Evolutionary conservation across 2,329 filamentous ascomycete species (phyloP).

Genomic region (Cladosporium sp.): DNA sequence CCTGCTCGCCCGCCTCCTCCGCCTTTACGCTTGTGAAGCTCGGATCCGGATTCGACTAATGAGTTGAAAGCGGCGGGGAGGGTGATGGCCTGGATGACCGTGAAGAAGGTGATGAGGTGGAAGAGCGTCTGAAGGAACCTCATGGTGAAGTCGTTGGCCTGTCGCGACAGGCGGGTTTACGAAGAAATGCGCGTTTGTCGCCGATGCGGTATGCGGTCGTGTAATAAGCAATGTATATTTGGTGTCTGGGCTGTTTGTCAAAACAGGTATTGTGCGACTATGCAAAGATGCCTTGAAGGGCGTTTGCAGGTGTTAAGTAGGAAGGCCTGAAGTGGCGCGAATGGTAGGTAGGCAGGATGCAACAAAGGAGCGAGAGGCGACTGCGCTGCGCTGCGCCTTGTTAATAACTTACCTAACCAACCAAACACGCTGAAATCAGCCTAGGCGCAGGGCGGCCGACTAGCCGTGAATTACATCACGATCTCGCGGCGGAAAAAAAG

Average conservation of each 20-base stretch:
- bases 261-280: no score
- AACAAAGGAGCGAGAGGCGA: not conserved
- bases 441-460: not conserved
- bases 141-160: slow-evolving; percentile 22
- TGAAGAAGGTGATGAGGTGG: slow-evolving; percentile 27
- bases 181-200: no score
- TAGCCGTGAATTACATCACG: not conserved
- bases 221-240: no score
- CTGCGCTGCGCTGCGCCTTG: not conserved
- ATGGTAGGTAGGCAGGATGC: no score
- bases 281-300: no score
- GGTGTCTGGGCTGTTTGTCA: no score
- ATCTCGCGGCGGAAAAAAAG: no score
- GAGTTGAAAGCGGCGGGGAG: slow-evolving; percentile 25
- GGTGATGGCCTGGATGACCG: slow-evolving; percentile 29
- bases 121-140: slow-evolving; percentile 24
- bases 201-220: no score
- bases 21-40: slow-evolving; percentile 45
- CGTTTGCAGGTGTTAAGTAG: no score
- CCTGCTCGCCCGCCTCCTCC: slow-evolving; percentile 42
- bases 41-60: slow-evolving; percentile 31
- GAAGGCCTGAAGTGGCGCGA: no score
- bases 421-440: not conserved
- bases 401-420: no score
- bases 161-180: slow-evolving; percentile 4